Conservation (phyloP, 805 yeast species). For the Saccharomycopsis selenospora region DNA sequence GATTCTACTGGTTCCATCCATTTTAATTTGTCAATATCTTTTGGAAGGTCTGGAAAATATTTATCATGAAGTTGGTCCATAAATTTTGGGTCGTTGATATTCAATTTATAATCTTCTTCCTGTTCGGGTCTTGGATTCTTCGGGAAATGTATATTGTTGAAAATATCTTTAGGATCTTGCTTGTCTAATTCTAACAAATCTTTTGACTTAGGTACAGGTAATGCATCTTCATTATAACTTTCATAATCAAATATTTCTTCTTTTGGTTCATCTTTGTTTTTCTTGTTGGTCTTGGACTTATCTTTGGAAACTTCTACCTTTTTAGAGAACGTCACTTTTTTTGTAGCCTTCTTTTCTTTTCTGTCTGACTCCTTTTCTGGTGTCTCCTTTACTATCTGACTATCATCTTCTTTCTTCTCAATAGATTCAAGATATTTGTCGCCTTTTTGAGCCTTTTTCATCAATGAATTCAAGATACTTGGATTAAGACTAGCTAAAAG, state of each 20-base stretch:
- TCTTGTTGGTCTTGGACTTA: slow-evolving; percentile 5
- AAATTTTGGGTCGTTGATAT: slow-evolving; percentile 72
- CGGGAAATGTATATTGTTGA: slow-evolving; percentile 56
- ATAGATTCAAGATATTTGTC: slow-evolving; percentile 24
- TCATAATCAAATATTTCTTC: slow-evolving; percentile 31
- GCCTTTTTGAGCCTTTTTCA: slow-evolving; percentile 49
- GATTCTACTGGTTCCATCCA: slow-evolving; percentile 82
- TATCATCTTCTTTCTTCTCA: slow-evolving; percentile 34
- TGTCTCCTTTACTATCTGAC: slow-evolving; percentile 33
- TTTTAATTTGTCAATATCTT: slow-evolving; percentile 69
- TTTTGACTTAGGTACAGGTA: slow-evolving; percentile 22
- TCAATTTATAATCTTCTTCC: slow-evolving; percentile 35
- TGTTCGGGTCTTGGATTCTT: slow-evolving; percentile 35
- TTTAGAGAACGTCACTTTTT: slow-evolving; percentile 2
- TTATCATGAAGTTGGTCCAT: slow-evolving; percentile 71
- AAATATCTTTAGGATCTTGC: slow-evolving; percentile 35
- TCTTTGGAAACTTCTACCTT: slow-evolving; percentile 5
- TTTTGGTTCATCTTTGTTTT: slow-evolving; percentile 23
- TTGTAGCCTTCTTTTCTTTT: slow-evolving; percentile 23
- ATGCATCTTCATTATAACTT: slow-evolving; percentile 23
- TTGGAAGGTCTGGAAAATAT: slow-evolving; percentile 85
- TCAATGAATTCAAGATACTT: slow-evolving; percentile 48
- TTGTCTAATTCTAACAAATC: slow-evolving; percentile 36
- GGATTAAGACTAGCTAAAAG: slow-evolving; percentile 65
- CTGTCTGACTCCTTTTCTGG: slow-evolving; percentile 31